A percentile compares a stretch with the other conserved stretches of the same genome.
Evolutionary conservation across 345 rosid species (phyloP).

Genomic region (Linum usitatissimum): DNA sequence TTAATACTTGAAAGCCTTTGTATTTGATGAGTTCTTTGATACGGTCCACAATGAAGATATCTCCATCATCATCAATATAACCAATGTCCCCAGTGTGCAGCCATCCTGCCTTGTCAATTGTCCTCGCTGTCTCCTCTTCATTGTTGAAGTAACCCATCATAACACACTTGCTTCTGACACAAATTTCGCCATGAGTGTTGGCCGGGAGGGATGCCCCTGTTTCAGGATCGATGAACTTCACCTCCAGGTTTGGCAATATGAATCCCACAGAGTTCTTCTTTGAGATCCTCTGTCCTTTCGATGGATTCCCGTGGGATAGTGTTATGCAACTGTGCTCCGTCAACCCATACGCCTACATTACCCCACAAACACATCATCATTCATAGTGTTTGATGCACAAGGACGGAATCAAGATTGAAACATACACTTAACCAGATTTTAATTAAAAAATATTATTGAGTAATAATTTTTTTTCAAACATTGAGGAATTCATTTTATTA

Average conservation of each 20-base stretch:
- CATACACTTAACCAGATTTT: no score
- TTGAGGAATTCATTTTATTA: no score
- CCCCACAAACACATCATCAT: no score
- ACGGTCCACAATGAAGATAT: constrained; percentile 81
- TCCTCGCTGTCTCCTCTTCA: constrained; percentile 62
- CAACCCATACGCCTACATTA: constrained; percentile 72
- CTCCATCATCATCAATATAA: constrained; percentile 83
- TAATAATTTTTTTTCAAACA: no score
- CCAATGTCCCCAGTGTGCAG: constrained; percentile 89
- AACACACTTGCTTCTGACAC: constrained; percentile 86
- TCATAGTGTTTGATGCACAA: no score
- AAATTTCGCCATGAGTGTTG: constrained; percentile 70
- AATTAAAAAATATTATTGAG: background rate
- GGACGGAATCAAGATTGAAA: no score
- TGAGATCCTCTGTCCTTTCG: constrained; percentile 34
- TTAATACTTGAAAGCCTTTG: constrained; percentile 83
- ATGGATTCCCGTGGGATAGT: constrained; percentile 62
- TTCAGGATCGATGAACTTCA: constrained; percentile 83
- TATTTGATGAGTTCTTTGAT: constrained; percentile 90
- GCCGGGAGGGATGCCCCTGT: constrained; percentile 52
- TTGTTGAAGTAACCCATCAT: constrained; percentile 77
- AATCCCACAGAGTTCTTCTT: constrained; percentile 87
- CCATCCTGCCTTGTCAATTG: constrained; percentile 77
- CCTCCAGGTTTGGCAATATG: constrained; percentile 72
- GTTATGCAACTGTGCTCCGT: constrained; percentile 98